Evolutionary conservation across 257 asterid species (phyloP).

Genomic region (Solanum arcanum): DNA sequence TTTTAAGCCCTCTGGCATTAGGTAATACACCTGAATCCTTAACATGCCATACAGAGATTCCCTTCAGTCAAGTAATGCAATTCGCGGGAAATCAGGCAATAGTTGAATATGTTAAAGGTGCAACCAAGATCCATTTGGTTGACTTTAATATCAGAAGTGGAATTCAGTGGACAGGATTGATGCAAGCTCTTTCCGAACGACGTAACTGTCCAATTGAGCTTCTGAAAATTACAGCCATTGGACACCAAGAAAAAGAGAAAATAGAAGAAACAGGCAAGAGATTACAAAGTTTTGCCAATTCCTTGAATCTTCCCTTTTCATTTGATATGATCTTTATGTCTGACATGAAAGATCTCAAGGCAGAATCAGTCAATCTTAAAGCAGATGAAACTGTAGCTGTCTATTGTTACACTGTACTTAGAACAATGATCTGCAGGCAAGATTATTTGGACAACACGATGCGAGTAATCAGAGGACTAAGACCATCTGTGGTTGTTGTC

Average conservation of each 20-base stretch:
- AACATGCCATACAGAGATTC: constrained; percentile 37
- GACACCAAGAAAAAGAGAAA: neutral
- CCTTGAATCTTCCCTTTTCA: constrained; percentile 8
- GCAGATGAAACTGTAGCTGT: constrained; percentile 6
- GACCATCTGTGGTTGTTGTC: constrained; percentile 1
- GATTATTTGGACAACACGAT: constrained; percentile 1
- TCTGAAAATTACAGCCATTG: constrained; percentile 2
- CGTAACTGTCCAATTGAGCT: neutral
- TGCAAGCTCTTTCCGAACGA: constrained; percentile 45
- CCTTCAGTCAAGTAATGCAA: constrained; percentile 41
- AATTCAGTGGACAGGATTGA: constrained; percentile 45
- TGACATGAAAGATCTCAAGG: constrained; percentile 3
- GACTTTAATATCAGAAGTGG: constrained; percentile 74
- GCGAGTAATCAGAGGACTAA: neutral
- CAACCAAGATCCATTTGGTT: constrained; percentile 40
- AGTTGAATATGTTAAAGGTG: constrained; percentile 21
- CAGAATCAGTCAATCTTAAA: neutral
- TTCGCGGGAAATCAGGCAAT: constrained; percentile 49
- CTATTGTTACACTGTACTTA: neutral
- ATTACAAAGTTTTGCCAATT: constrained; percentile 2
- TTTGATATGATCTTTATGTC: neutral
- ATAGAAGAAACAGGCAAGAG: constrained; percentile 2
- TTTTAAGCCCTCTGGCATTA: constrained; percentile 12
- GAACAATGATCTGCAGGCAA: constrained; percentile 2
- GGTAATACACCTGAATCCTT: constrained; percentile 34